A percentile compares a stretch with the other conserved stretches of the same genome.
These are phyloP conservation scores for Auricularia sp. DNA, from an alignment of 768 basidiomycete genomes.

Conservation along the genomic window DNA sequence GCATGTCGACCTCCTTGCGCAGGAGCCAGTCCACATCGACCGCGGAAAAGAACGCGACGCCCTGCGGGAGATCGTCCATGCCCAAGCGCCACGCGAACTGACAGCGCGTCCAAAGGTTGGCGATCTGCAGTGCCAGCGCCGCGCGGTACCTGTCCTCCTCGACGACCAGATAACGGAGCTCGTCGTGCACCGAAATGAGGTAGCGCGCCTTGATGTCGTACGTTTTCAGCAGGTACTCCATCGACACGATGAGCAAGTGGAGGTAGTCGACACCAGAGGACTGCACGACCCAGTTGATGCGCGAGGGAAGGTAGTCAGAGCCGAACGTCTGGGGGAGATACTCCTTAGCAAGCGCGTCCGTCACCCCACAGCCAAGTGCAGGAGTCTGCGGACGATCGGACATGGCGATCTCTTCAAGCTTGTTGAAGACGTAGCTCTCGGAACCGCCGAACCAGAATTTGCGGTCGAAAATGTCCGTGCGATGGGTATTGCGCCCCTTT, in stretches of 20 bases:
- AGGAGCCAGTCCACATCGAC: conserved; percentile 88
- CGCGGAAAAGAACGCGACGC: conserved; percentile 94
- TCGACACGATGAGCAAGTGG: conserved; percentile 89
- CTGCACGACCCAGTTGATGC: conserved; percentile 99
- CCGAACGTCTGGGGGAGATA: conserved; percentile 75
- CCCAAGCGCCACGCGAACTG: conserved; percentile 88
- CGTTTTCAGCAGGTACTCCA: conserved; percentile 73
- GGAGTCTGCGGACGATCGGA: conserved; percentile 84
- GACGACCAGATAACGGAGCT: conserved; percentile 84
- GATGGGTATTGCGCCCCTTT: conserved; percentile 82
- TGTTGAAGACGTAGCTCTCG: conserved; percentile 96
- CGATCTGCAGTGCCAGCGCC: conserved; percentile 85
- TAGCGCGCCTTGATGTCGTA: conserved; percentile 87
- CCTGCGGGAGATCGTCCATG: conserved; percentile 91
- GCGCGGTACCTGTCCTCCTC: conserved; percentile 87
- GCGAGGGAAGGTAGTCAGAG: conserved; percentile 84
- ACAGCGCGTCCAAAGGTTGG: conserved; percentile 90
- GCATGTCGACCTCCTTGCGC: conserved; percentile 93
- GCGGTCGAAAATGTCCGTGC: conserved; percentile 59
- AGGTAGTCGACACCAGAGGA: conserved; percentile 98
- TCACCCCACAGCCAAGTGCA: conserved; percentile 88
- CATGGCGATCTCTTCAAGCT: conserved; percentile 86
- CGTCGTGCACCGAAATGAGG: conserved; percentile 94
- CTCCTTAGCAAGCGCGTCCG: conserved; percentile 83
- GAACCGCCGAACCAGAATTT: conserved; percentile 97